Base-by-base conservation (phyloP, 805 yeast genomes). In the Lipomyces sp. region DNA sequence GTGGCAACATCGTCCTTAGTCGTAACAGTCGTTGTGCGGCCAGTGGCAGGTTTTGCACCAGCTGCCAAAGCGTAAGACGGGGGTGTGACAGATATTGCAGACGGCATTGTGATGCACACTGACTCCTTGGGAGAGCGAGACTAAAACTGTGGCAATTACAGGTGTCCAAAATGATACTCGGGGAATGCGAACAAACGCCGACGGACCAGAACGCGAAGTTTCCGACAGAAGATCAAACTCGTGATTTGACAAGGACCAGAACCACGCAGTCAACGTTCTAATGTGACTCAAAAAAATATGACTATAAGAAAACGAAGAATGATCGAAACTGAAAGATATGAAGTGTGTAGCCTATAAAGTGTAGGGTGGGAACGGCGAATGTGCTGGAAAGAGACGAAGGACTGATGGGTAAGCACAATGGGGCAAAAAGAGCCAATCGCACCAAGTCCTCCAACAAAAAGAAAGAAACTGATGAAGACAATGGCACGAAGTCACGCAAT, bases 11-110 rank as follows among this genome's bases (percentile, higher is more conserved):
- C 58, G 32, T 60, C 62, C 53, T 68, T 66, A 67, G 53, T 71
- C 6, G 54, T n/a, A 7, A 34, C 13, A 51, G 54, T 66, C 48
- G 60, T 72, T 70, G 67, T 66, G 67, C 33, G 74, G 67, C 42
- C 59, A 11, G 76, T 66, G 18, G 71, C 68, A 15, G 75, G 71
- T 65, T 71, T 71, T 29, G 68, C 70, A 15, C 71, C 70, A n/a
- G 71, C 71, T n/a, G 69, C 71, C 13, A 63, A 60, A 15, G 71
- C 71, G 33, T 67, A 69, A 18, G 71, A 65, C 32, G 72, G 69
- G 10, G 69, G 48, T 15, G 67, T 29, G 59, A n/a, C 54, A 45
- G 65, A 8, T 3, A 60, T 56, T n/a, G 64, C 67, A 24, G 70
- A 64, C 2, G 70, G 57, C 69, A 66, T 66, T 59, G 37, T 53